These are phyloP conservation scores for Camptophora hylomeconis DNA, from an alignment of 2,329 filamentous ascomycete species.

Conservation along the genomic window DNA sequence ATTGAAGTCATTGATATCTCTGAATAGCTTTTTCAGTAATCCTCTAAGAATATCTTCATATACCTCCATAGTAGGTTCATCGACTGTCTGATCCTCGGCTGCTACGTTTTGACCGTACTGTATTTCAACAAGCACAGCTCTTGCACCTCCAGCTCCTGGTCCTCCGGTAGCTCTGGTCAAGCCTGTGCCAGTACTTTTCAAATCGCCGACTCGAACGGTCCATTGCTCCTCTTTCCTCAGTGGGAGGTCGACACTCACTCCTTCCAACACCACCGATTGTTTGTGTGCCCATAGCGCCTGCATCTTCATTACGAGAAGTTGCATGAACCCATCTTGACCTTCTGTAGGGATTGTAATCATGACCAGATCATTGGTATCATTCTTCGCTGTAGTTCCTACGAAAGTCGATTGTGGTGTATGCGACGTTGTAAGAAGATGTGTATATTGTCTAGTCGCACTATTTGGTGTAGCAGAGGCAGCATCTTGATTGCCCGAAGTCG, in stretches of 20 bases:
- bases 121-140: constrained; percentile 13
- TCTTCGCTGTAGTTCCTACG: constrained; percentile 8
- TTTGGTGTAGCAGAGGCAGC: too few species aligned
- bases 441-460: constrained; percentile 9
- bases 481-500: too few species aligned
- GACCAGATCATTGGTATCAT: constrained; percentile 3
- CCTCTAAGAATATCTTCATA: constrained; percentile 10
- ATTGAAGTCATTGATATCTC: constrained; percentile 9
- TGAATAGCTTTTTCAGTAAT: constrained; percentile 9
- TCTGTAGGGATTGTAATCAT: constrained; percentile 13
- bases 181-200: too few species aligned
- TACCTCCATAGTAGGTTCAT: constrained; percentile 5
- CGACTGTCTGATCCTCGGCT: background rate
- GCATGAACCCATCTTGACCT: constrained; percentile 11
- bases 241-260: constrained; percentile 11
- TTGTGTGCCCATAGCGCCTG: constrained; percentile 15
- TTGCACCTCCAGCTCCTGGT: constrained; percentile 8
- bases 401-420: constrained; percentile 12
- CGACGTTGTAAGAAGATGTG: constrained; percentile 13
- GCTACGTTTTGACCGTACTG: background rate
- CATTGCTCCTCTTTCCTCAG: constrained; percentile 9
- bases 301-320: constrained; percentile 15
- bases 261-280: constrained; percentile 13
- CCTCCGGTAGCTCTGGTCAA: constrained; percentile 7
- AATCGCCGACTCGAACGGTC: constrained; percentile 15